Percentiles rank a stretch among this genome's conserved stretches.
Conservation (phyloP, 805 yeast genomes). For the Candida multigemmis region DNA sequence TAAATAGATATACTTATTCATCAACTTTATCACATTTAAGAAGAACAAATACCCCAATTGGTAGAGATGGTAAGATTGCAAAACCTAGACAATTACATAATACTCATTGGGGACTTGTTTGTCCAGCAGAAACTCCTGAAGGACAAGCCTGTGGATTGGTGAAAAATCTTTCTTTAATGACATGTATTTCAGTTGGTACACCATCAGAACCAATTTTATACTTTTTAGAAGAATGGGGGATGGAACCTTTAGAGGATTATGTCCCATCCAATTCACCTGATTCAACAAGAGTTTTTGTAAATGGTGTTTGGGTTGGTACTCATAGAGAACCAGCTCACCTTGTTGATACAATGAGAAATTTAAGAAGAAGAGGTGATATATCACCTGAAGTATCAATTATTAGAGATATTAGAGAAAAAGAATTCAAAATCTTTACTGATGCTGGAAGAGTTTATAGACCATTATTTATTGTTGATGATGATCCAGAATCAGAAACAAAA, state of each 20-base stretch:
- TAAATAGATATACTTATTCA: conserved; percentile 95
- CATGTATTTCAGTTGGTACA: conserved; percentile 96
- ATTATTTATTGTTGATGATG: conserved; percentile 85
- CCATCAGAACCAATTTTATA: conserved; percentile 92
- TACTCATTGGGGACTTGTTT: conserved; percentile 99
- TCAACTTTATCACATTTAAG: conserved; percentile 98
- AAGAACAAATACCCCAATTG: conserved; percentile 98
- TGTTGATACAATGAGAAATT: conserved; percentile 80
- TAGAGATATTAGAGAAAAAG: conserved; percentile 94
- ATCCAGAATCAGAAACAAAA: conserved; percentile 53
- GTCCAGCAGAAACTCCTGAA: conserved; percentile 99
- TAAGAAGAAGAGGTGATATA: conserved; percentile 92
- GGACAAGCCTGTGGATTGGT: conserved; percentile 99
- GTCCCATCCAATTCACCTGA: conserved; percentile 87
- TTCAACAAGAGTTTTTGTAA: conserved; percentile 90
- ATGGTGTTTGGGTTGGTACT: conserved; percentile 99
- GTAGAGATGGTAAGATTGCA: conserved; percentile 98
- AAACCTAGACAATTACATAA: conserved; percentile 98
- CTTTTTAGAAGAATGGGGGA: conserved; percentile 97
- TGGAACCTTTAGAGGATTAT: conserved; percentile 95
- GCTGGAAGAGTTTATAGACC: conserved; percentile 99
- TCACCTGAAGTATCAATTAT: conserved; percentile 94
- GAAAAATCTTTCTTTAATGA: conserved; percentile 90
- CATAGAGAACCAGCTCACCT: conserved; percentile 93
- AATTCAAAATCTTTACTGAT: conserved; percentile 92